phyloP scores from a whole-genome alignment of 2,329 filamentous ascomycete genomes.

The Paramyrothecium roridum region DNA sequence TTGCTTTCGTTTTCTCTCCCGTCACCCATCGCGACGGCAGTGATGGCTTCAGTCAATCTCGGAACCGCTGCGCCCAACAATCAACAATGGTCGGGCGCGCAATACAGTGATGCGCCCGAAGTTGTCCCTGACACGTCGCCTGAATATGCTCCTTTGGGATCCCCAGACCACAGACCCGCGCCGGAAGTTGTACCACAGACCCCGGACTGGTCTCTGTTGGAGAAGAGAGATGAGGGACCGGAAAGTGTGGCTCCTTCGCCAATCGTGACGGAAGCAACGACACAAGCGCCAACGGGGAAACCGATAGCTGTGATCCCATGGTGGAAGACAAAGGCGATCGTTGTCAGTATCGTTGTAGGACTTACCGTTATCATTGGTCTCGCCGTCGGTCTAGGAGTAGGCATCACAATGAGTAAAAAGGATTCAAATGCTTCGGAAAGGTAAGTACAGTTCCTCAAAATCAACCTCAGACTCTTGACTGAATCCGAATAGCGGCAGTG shows the following conservation, averaged over 20 bases:
- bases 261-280: too few relatives aligned
- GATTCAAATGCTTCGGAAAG: neutral
- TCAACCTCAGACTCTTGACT: neutral
- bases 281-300: neutral
- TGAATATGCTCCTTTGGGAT: neutral
- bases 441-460: neutral
- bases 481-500: neutral
- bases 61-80: neutral
- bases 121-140: neutral
- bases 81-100: neutral
- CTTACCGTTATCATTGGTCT: neutral
- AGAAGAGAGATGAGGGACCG: neutral
- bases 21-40: too few relatives aligned
- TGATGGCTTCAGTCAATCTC: too few relatives aligned
- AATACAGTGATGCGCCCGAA: neutral
- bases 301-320: neutral
- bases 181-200: neutral
- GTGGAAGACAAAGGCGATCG: neutral
- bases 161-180: neutral
- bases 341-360: neutral
- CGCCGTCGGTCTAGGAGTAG: neutral
- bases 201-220: neutral
- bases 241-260: neutral
- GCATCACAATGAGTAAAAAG: neutral
- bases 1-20: too few relatives aligned